Conservation (phyloP, 768 basidiomycete species). For the Filobasidium floriforme region DNA sequence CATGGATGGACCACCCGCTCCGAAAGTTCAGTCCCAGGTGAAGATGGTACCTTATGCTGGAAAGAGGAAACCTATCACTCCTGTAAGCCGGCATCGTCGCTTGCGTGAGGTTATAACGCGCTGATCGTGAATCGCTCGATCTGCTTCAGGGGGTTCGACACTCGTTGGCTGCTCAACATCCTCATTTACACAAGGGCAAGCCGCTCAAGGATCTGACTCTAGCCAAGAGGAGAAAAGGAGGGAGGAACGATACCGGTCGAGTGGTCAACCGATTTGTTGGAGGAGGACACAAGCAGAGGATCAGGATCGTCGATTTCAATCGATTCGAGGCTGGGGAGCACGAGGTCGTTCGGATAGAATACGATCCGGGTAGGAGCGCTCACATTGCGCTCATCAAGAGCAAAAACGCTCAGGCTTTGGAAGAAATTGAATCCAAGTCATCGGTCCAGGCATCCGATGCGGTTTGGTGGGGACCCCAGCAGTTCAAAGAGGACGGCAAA, state of each 20-base stretch:
- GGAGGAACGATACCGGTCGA: conserved; percentile 70
- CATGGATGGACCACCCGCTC: conserved; percentile 24
- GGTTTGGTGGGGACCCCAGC: conserved; percentile 16
- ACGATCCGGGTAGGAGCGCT: conserved; percentile 85
- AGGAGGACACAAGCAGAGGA: conserved; percentile 80
- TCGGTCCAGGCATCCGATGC: conserved; percentile 16
- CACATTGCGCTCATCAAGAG: conserved; percentile 85
- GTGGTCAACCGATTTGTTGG: conserved; percentile 84
- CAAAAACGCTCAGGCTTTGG: conserved; percentile 39
- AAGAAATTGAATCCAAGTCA: conserved; percentile 16
- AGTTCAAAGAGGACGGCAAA: conserved; percentile 5
- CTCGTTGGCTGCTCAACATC: conserved; percentile 69
- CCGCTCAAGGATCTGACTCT: conserved; percentile 75
- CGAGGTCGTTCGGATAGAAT: conserved; percentile 90
- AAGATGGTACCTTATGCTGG: conserved; percentile 38
- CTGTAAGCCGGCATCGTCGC: conserved; percentile 26
- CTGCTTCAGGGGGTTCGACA: conserved; percentile 59
- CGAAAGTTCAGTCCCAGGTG: conserved; percentile 25
- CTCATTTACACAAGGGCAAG: conserved; percentile 75
- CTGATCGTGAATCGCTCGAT: not conserved
- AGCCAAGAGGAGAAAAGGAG: conserved; percentile 74
- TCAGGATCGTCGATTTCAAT: conserved; percentile 78
- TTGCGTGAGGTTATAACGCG: not conserved
- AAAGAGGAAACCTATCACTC: conserved; percentile 40
- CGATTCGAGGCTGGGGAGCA: conserved; percentile 70